Evolutionary conservation across 1,139 yeast species (phyloP).

Genomic region (Nematodospora anomalae): DNA sequence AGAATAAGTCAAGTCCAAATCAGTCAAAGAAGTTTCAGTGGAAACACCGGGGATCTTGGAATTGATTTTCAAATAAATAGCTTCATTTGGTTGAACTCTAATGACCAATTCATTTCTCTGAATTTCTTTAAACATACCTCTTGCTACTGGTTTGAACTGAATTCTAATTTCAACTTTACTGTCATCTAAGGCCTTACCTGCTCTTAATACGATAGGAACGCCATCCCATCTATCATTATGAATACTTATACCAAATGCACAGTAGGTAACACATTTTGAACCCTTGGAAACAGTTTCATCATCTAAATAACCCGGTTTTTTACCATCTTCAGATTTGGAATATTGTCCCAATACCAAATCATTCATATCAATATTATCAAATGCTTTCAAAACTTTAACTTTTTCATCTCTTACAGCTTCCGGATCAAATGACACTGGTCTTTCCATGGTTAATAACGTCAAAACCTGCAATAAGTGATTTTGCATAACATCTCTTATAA

Average conservation of each 20-base stretch:
- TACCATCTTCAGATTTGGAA: slow-evolving; percentile 77
- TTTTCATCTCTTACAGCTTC: slow-evolving; percentile 96
- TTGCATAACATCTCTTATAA: slow-evolving; percentile 97
- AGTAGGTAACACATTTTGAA: slow-evolving; percentile 89
- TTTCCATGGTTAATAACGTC: slow-evolving; percentile 91
- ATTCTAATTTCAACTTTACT: slow-evolving; percentile 92
- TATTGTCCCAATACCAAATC: slow-evolving; percentile 89
- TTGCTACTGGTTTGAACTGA: slow-evolving; percentile 84
- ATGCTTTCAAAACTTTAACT: slow-evolving; percentile 85
- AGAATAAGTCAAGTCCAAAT: slow-evolving; percentile 84
- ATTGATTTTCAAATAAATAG: slow-evolving; percentile 88
- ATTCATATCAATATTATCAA: slow-evolving; percentile 62
- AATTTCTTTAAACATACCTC: slow-evolving; percentile 78
- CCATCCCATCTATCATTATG: slow-evolving; percentile 97
- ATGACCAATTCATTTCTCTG: slow-evolving; percentile 92
- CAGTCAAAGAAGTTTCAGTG: slow-evolving; percentile 79
- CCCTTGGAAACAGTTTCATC: slow-evolving; percentile 85
- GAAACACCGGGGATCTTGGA: slow-evolving; percentile 91
- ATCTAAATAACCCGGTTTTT: slow-evolving; percentile 87
- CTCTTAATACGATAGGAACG: slow-evolving; percentile 92
- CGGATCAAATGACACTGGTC: slow-evolving; percentile 86
- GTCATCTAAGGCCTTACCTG: slow-evolving; percentile 93
- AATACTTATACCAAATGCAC: slow-evolving; percentile 77
- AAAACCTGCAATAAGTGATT: slow-evolving; percentile 92
- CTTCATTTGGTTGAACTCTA: slow-evolving; percentile 93